Evolutionary conservation across 441 rosid genomes (phyloP), one percentile per base, ranked within the genome.

Genomic region (Flueggea neowawraea): DNA sequence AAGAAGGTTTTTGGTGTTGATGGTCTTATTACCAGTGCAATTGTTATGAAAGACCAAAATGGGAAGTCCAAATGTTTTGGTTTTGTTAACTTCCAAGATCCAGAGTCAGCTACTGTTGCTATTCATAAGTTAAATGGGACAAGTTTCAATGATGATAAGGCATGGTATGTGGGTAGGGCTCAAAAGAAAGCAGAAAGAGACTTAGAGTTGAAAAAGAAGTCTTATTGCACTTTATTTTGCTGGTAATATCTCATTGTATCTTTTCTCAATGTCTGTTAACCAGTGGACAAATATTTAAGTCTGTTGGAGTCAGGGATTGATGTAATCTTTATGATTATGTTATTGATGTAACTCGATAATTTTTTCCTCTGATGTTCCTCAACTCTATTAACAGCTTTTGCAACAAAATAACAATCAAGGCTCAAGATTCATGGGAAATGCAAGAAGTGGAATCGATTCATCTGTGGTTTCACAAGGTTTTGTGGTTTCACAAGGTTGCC

Each of bases 21-120:
- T 66, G 96, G 97, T 39, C 69, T 73, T 16, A 81, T 90, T 31
- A 84, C 92, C 28, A 85, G 92, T 63, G 82, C 84, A 10, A 69
- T 82, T 61, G 78, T 87, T 64, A 80, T 84, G 89, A 84, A 64
- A 72, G 92, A 87, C 54, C 72, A 69, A 61, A 72, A 63, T 66
- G 95, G 95, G 22, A 81, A 62, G 58, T 84, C 97, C 31, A 87
- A 79, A 73, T 80, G 90, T 70, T 90, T 90, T 15, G 95, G 92
- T 55, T 90, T 90, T 71, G 90, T 90, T n/a, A 87, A 85, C 60
- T 87, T 79, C 12, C 75, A 85, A 71, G 77, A 14, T 41, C 75
- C 87, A 12, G 90, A 84, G 52, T 68, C 77, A 0, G 96, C 96
- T 60, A 81, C 80, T 39, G 43, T 62, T 13, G 91, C 96, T 3